Percentiles rank a stretch among this genome's conserved stretches.
Evolutionary conservation across 768 basidiomycete species (phyloP).

Genomic region (Dendrothele bispora): DNA sequence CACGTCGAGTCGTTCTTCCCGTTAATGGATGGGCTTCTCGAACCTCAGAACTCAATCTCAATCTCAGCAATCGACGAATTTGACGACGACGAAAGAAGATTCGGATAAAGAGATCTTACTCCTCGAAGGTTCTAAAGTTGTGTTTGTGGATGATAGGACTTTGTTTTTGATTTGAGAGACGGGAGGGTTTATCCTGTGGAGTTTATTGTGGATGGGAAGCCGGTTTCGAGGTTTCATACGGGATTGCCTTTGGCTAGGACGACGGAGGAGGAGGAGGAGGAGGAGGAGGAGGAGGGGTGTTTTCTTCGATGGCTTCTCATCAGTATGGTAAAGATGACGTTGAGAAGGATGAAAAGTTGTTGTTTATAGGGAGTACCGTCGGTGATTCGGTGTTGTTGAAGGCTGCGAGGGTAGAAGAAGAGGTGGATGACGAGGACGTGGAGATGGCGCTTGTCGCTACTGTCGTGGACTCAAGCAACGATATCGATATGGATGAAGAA

Average conservation of each 20-base stretch:
- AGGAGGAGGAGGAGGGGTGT: too few species aligned
- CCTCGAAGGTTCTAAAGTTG: constrained; percentile 75
- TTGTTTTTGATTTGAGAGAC: constrained; percentile 71
- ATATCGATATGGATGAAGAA: constrained; percentile 71
- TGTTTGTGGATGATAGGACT: constrained; percentile 77
- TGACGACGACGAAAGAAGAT: constrained; percentile 41
- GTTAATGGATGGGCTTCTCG: constrained; percentile 86
- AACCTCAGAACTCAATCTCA: constrained; percentile 66
- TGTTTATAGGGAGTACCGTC: constrained; percentile 82
- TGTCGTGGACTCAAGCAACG: constrained; percentile 52
- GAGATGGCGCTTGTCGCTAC: constrained; percentile 38
- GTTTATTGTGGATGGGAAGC: constrained; percentile 71
- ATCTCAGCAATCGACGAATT: constrained; percentile 40
- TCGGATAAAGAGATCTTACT: too few species aligned
- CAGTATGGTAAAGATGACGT: background rate
- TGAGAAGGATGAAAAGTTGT: constrained; percentile 44
- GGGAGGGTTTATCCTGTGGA: constrained; percentile 79
- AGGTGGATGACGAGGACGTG: constrained; percentile 44
- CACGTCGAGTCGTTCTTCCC: constrained; percentile 68
- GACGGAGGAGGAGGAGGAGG: constrained; percentile 48
- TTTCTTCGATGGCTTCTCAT: constrained; percentile 26
- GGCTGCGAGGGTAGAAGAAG: constrained; percentile 64
- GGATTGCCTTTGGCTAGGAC: constrained; percentile 70
- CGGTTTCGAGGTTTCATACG: constrained; percentile 66
- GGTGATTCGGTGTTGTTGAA: constrained; percentile 80